These are phyloP conservation scores for Durusdinium trenchii DNA, from an alignment of 73 alveolate genomes.

Conservation along the genomic window DNA sequence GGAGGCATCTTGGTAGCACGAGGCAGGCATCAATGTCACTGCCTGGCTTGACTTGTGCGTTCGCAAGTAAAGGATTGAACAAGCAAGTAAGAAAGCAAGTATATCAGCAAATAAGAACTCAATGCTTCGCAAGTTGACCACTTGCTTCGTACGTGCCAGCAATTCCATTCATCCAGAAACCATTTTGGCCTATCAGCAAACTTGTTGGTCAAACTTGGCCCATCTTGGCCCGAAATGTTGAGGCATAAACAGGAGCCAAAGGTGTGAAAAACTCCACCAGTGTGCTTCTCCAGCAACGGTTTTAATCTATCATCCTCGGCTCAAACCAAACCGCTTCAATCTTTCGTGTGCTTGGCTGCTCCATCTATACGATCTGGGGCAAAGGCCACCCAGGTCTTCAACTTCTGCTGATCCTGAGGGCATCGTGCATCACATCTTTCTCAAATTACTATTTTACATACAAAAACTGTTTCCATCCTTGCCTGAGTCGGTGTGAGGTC, in stretches of 20 bases:
- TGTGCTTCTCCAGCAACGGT: constrained; percentile 79
- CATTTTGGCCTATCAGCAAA: constrained; percentile 22
- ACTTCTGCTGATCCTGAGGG: constrained; percentile 40
- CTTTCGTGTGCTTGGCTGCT: neutral
- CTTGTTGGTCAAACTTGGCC: neutral
- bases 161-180: constrained; percentile 84
- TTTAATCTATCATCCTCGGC: constrained; percentile 49
- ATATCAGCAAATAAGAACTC: neutral
- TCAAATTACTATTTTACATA: neutral
- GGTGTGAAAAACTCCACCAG: constrained; percentile 79
- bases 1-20: constrained; percentile 45
- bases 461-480: neutral
- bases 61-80: neutral
- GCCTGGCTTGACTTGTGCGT: constrained; percentile 25
- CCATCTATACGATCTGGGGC: neutral
- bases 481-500: constrained; percentile 60
- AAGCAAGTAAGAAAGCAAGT: neutral
- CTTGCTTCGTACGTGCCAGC: constrained; percentile 7
- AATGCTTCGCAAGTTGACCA: neutral
- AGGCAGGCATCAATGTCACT: constrained; percentile 80
- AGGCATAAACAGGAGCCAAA: constrained; percentile 55
- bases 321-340: neutral
- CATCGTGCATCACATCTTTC: neutral
- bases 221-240: neutral
- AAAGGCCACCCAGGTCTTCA: constrained; percentile 50